Conservation (phyloP, 345 rosid species). For the Toxicodendron radicans region DNA sequence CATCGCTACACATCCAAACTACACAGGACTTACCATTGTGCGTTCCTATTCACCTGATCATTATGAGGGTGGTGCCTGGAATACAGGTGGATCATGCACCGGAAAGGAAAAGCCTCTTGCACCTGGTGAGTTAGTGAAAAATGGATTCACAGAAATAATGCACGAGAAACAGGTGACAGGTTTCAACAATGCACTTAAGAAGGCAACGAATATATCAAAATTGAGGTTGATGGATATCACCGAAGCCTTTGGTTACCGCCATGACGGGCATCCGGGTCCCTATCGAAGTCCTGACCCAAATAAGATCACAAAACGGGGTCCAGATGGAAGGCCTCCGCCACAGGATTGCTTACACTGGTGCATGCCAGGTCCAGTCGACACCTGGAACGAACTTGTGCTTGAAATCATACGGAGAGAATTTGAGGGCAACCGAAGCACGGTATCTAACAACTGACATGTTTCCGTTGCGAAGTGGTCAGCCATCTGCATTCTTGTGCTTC, state of each 20-base stretch:
- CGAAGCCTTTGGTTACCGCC: conserved; percentile 76
- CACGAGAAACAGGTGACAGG: conserved; percentile 77
- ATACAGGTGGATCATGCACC: conserved; percentile 95
- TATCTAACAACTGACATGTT: conserved; percentile 9
- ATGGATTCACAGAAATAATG: conserved; percentile 77
- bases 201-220: conserved; percentile 45
- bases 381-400: conserved; percentile 91
- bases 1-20: conserved; percentile 68
- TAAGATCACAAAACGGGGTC: conserved; percentile 73
- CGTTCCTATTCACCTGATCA: conserved; percentile 95
- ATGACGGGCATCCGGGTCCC: conserved; percentile 97
- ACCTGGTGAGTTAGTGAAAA: conserved; percentile 64
- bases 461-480: not conserved
- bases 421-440: conserved; percentile 35
- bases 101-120: conserved; percentile 75
- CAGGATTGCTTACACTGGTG: conserved; percentile 99
- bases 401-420: conserved; percentile 73
- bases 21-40: conserved; percentile 71
- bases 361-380: conserved; percentile 98
- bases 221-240: conserved; percentile 88
- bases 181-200: conserved; percentile 49
- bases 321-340: conserved; percentile 84
- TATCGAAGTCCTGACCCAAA: conserved; percentile 84
- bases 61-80: conserved; percentile 98
- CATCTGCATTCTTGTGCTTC: conserved; percentile 6